Percentiles rank a stretch among this genome's conserved stretches.
Evolutionary conservation across 768 basidiomycete species (phyloP).

Genomic region (Lyophyllum decastes): DNA sequence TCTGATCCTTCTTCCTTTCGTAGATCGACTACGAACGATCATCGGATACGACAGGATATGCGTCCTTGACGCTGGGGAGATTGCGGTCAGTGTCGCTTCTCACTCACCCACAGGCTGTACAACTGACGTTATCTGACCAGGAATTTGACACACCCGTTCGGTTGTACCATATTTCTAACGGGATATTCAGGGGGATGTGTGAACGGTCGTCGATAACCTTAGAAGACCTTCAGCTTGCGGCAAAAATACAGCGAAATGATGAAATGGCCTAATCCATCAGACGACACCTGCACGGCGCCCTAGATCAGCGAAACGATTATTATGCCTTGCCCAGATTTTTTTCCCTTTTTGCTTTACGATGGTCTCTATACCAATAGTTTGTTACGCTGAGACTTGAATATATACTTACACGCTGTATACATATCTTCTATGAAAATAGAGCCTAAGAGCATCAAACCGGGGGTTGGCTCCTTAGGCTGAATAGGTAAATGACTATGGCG

Average conservation of each 20-base stretch:
- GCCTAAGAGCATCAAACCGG: too few relatives aligned
- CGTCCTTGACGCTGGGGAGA: constrained; percentile 79
- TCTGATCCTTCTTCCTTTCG: not conserved
- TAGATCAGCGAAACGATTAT: not conserved
- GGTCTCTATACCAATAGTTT: too few relatives aligned
- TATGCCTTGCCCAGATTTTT: not conserved
- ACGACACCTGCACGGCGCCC: not conserved
- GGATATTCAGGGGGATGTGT: constrained; percentile 87
- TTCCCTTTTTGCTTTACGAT: not conserved
- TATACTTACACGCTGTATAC: too few relatives aligned
- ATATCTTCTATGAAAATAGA: too few relatives aligned
- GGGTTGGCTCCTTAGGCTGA: too few relatives aligned
- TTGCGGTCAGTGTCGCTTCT: constrained; percentile 51
- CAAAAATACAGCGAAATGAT: constrained; percentile 25
- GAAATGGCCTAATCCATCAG: not conserved
- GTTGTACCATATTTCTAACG: constrained; percentile 55
- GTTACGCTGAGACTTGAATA: too few relatives aligned
- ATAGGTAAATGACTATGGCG: not conserved
- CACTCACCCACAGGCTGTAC: not conserved
- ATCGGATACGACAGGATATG: constrained; percentile 87
- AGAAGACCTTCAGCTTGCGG: constrained; percentile 60
- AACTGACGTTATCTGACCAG: constrained; percentile 24
- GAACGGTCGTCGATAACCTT: constrained; percentile 75
- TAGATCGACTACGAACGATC: constrained; percentile 86
- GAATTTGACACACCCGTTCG: constrained; percentile 83